phyloP scores from a whole-genome alignment of 805 yeast genomes.

The Blastobotrys americana region DNA sequence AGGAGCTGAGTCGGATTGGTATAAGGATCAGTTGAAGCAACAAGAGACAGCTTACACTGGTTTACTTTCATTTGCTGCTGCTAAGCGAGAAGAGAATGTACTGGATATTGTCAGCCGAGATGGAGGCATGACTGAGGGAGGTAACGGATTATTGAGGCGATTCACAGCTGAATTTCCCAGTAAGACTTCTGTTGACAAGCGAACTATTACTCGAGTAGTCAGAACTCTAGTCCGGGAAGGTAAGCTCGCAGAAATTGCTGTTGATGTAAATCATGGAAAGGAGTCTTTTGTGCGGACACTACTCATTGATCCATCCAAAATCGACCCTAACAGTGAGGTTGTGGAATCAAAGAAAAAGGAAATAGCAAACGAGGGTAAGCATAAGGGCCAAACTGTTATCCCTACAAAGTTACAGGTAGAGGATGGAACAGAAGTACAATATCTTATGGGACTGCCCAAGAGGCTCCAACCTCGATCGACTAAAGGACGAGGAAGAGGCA shows the following conservation, averaged over 20 bases:
- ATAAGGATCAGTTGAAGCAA: background rate
- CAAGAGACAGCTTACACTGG: background rate
- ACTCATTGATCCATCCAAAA: background rate
- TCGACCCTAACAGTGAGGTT: conserved; percentile 6
- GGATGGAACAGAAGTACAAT: conserved; percentile 12
- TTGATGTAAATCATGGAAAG: conserved; percentile 19
- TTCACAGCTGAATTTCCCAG: conserved; percentile 34
- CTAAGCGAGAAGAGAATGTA: conserved; percentile 39
- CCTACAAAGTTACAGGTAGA: conserved; percentile 5
- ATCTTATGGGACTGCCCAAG: conserved; percentile 4
- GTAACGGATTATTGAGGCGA: conserved; percentile 34
- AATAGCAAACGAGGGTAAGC: conserved; percentile 13
- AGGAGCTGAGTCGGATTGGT: background rate
- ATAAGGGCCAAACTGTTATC: background rate
- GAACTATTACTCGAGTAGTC: conserved; percentile 45
- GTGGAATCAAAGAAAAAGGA: conserved; percentile 16
- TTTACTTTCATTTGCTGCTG: conserved; percentile 37
- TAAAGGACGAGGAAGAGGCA: conserved; percentile 1
- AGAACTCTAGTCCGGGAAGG: conserved; percentile 31
- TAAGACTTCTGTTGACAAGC: conserved; percentile 42
- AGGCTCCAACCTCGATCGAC: background rate
- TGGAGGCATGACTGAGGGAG: conserved; percentile 42
- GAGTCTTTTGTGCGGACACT: conserved; percentile 12
- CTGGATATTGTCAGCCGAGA: conserved; percentile 37
- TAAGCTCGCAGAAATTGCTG: conserved; percentile 24